Conservation (phyloP, 1,139 yeast genomes). For the Meyerozyma elateridarum region DNA sequence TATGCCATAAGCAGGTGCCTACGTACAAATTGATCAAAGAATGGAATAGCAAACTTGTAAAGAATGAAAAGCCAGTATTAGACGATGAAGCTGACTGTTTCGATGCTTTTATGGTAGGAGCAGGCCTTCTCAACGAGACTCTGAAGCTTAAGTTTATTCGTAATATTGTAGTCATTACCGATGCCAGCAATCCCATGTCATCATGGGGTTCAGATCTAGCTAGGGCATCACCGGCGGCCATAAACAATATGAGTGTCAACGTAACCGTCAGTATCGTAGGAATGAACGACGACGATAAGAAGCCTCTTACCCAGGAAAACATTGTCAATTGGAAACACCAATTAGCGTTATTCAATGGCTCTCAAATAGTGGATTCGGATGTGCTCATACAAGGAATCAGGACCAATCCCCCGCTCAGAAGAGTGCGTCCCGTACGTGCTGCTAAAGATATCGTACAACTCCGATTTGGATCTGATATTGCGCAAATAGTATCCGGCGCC, state of each 20-base stretch:
- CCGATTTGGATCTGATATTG: conserved; percentile 4
- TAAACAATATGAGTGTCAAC: conserved; percentile 16
- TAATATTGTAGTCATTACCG: conserved; percentile 45
- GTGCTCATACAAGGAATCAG: conserved; percentile 7
- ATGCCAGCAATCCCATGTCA: conserved; percentile 15
- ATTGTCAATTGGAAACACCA: conserved; percentile 15
- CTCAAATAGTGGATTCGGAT: conserved; percentile 12
- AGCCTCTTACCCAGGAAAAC: too few relatives aligned
- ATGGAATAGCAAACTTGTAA: conserved; percentile 10
- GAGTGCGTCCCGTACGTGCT: conserved; percentile 5
- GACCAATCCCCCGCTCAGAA: neutral
- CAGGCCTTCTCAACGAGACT: conserved; percentile 27
- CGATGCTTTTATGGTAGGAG: conserved; percentile 26
- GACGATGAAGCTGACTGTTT: conserved; percentile 21
- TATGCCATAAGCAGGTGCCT: conserved; percentile 21
- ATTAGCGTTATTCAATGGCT: conserved; percentile 9
- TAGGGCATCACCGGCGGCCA: conserved; percentile 15
- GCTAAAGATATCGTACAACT: conserved; percentile 5
- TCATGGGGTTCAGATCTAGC: conserved; percentile 14
- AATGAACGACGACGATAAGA: conserved; percentile 8
- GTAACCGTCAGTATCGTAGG: conserved; percentile 18
- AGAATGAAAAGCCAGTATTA: conserved; percentile 7
- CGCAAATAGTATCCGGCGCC: neutral
- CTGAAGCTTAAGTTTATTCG: conserved; percentile 27
- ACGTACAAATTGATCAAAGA: conserved; percentile 18